Conservation (phyloP, 495 filamentous ascomycete species). For the Talaromyces borbonicus region DNA sequence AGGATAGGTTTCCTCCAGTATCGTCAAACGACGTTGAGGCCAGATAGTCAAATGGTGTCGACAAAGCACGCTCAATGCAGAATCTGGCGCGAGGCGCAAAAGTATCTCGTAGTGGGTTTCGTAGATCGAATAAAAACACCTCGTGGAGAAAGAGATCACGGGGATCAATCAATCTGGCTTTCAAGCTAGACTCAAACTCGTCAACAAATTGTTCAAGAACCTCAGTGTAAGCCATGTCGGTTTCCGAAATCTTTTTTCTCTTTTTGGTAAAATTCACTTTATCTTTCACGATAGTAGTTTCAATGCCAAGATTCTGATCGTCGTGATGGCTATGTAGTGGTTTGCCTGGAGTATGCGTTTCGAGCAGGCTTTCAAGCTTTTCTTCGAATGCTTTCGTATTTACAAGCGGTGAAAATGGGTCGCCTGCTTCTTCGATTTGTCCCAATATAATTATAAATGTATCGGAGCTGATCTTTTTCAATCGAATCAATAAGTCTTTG, state of each 20-base stretch:
- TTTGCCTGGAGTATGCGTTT: constrained; percentile 28
- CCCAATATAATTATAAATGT: constrained; percentile 3
- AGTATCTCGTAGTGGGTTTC: constrained; percentile 66
- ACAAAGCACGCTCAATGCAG: constrained; percentile 72
- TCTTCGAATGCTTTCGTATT: constrained; percentile 12
- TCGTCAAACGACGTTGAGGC: constrained; percentile 42
- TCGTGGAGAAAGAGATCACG: constrained; percentile 65
- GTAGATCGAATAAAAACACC: constrained; percentile 73
- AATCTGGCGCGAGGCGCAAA: constrained; percentile 73
- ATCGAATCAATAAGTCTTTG: constrained; percentile 41
- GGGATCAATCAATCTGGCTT: constrained; percentile 42
- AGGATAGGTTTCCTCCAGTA: constrained; percentile 30
- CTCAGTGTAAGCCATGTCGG: constrained; percentile 67
- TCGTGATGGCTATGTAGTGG: constrained; percentile 68
- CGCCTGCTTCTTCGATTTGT: not conserved
- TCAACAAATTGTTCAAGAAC: constrained; percentile 56
- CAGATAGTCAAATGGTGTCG: constrained; percentile 77
- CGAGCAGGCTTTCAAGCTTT: constrained; percentile 25
- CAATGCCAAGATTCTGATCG: constrained; percentile 56
- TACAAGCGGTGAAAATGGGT: not conserved
- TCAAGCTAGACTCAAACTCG: constrained; percentile 46
- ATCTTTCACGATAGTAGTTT: constrained; percentile 79
- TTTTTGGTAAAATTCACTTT: constrained; percentile 79
- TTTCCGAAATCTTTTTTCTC: constrained; percentile 60
- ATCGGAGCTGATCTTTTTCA: constrained; percentile 42